Conservation (phyloP, 768 basidiomycete genomes). For the Russula foetens region DNA sequence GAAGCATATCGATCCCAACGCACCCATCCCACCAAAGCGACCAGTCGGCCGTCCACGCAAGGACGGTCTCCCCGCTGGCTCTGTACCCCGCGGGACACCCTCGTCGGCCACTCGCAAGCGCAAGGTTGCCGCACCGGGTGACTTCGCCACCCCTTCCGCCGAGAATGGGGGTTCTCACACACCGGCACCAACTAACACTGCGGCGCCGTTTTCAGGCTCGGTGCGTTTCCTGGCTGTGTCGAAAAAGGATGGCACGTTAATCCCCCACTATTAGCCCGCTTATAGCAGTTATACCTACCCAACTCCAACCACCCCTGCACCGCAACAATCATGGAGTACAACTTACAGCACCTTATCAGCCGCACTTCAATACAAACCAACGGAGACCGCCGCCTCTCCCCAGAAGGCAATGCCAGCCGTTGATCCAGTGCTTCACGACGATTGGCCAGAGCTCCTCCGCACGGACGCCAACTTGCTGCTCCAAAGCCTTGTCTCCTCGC, state of each 20-base stretch:
- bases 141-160: constrained; percentile 20
- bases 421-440: constrained; percentile 38
- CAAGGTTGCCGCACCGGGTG: constrained; percentile 25
- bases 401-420: constrained; percentile 6
- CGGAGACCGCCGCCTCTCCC: constrained; percentile 4
- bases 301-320: constrained; percentile 8
- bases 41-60: constrained; percentile 78
- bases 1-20: constrained; percentile 28
- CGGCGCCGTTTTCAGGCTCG: constrained; percentile 12
- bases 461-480: constrained; percentile 52
- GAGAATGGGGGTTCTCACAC: constrained; percentile 2
- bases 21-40: constrained; percentile 54
- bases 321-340: constrained; percentile 13
- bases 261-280: background rate
- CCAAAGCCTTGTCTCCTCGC: constrained; percentile 44
- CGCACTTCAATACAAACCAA: constrained; percentile 19
- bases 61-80: constrained; percentile 74
- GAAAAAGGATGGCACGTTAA: background rate
- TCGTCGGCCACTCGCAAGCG: constrained; percentile 17
- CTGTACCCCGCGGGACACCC: constrained; percentile 41
- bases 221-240: constrained; percentile 2
- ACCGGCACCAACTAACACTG: constrained; percentile 4
- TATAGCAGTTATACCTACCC: constrained; percentile 15
- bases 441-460: constrained; percentile 56
- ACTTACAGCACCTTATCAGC: constrained; percentile 19